Base-by-base conservation (phyloP, 352 stramenopile species). In the Aphanomyces stellatus region DNA sequence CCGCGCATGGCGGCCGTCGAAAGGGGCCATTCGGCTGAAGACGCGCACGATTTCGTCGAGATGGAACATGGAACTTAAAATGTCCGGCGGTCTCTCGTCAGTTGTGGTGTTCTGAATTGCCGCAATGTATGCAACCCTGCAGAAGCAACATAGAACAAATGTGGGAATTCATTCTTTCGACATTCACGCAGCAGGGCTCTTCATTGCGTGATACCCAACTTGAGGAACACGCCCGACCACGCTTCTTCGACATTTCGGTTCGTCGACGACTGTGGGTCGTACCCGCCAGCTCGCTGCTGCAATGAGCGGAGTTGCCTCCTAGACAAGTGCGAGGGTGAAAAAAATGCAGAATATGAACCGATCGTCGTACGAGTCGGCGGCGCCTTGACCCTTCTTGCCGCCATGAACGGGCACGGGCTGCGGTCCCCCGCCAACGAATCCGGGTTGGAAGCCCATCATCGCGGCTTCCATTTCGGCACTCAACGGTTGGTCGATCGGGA, bases 401-500 rank as follows among this genome's bases (percentile, higher is more conserved):
- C 85, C 85, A 24, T 84, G 81, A 40, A 94, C 83, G 0, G 85
- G 85, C 13, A 91, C 65, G 0, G 85, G 85, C 70, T 94, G 85
- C 19, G 85, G 82, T 0, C 83, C 85, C 13, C 53, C 61, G 37
- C 57, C 43, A 62, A 88, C 69, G 3, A 85, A 75, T 10, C 85
- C 83, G 2, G 85, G 85, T 66, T 92, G 83, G 67, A 93, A 92
- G 6, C 85, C 85, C 79, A 94, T 90, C 85, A 94, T 94, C 4
- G 85, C 85, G 0, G 85, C 85, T 65, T 94, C 85, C 85, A 94
- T 94, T 65, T 94, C 85, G 13, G 85, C 85, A 1, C 82, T 91
- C n/a, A 94, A 79, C 1, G 85, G 77, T 70, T 94, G 85, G 60
- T 94, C 85, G 62, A 94, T 94, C 3, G 85, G 85, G 59, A 92